A percentile compares a stretch with the other conserved stretches of the same genome.
Conservation (phyloP, 2,329 filamentous ascomycete genomes). For the Alternaria triticina region DNA sequence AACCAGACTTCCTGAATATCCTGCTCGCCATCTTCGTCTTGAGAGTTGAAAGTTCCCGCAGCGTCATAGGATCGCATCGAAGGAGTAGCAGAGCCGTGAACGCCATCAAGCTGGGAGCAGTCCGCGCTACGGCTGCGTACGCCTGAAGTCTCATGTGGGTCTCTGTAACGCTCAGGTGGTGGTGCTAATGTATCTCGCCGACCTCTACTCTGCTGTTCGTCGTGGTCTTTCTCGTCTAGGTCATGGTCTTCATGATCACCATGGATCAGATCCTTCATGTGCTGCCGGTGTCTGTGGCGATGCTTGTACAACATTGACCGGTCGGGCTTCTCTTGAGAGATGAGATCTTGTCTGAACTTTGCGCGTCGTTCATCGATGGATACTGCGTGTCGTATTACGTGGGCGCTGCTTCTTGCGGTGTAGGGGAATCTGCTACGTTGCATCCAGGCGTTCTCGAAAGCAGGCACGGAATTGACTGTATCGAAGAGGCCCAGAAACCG, state of each 20-base stretch:
- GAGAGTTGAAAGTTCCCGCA: constrained; percentile 28
- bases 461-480: constrained; percentile 79
- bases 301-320: constrained; percentile 36
- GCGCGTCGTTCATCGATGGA: constrained; percentile 74
- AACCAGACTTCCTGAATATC: constrained; percentile 86
- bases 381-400: constrained; percentile 71
- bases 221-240: constrained; percentile 13
- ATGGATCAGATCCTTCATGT: constrained; percentile 17
- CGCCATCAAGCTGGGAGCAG: constrained; percentile 24
- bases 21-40: constrained; percentile 60
- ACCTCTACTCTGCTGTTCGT: constrained; percentile 17
- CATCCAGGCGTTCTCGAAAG: constrained; percentile 79
- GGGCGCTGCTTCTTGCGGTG: constrained; percentile 61
- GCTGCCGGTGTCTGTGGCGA: constrained; percentile 30
- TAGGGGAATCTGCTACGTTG: constrained; percentile 77
- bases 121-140: constrained; percentile 41
- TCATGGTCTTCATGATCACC: constrained; percentile 18
- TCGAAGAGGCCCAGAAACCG: constrained; percentile 81
- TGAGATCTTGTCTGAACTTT: constrained; percentile 74
- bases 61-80: constrained; percentile 42
- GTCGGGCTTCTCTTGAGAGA: constrained; percentile 55
- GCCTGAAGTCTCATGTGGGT: constrained; percentile 44
- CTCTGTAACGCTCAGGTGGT: constrained; percentile 38
- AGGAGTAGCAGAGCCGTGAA: constrained; percentile 24
- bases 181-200: constrained; percentile 35